These are phyloP conservation scores for Amesomyces nigricolor DNA, from an alignment of 2,329 filamentous ascomycete species.

Conservation along the genomic window DNA sequence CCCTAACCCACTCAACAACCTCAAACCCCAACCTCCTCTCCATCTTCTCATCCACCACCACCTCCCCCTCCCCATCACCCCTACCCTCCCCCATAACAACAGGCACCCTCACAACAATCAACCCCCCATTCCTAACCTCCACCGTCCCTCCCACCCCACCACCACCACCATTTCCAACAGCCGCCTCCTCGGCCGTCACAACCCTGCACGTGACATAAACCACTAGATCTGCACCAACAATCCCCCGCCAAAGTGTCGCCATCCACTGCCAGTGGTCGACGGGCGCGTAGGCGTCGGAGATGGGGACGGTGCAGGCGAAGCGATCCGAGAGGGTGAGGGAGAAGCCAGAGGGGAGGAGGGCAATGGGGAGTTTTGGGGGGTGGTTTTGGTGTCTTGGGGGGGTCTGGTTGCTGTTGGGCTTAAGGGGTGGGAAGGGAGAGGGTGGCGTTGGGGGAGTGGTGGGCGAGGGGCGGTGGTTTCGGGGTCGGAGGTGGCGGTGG, in stretches of 20 bases:
- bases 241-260: slow-evolving; percentile 86
- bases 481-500: background rate
- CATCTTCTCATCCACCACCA: slow-evolving; percentile 59
- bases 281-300: slow-evolving; percentile 69
- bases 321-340: slow-evolving; percentile 72
- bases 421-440: background rate
- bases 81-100: slow-evolving; percentile 43
- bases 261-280: slow-evolving; percentile 98
- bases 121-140: slow-evolving; percentile 17
- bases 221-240: slow-evolving; percentile 73
- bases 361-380: slow-evolving; percentile 51
- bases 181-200: slow-evolving; percentile 9
- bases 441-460: background rate
- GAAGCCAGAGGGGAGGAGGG: slow-evolving; percentile 71
- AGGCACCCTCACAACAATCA: slow-evolving; percentile 27
- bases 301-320: slow-evolving; percentile 67
- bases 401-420: background rate
- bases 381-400: slow-evolving; percentile 5
- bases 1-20: slow-evolving; percentile 72
- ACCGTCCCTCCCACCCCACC: slow-evolving; percentile 27
- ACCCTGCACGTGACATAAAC: slow-evolving; percentile 50
- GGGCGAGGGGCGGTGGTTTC: background rate
- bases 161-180: slow-evolving; percentile 2
- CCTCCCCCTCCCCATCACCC: slow-evolving; percentile 36
- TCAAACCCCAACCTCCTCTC: slow-evolving; percentile 78